These are phyloP conservation scores for Symbiodinium pilosum DNA, from an alignment of 73 alveolate genomes.

Conservation along the genomic window DNA sequence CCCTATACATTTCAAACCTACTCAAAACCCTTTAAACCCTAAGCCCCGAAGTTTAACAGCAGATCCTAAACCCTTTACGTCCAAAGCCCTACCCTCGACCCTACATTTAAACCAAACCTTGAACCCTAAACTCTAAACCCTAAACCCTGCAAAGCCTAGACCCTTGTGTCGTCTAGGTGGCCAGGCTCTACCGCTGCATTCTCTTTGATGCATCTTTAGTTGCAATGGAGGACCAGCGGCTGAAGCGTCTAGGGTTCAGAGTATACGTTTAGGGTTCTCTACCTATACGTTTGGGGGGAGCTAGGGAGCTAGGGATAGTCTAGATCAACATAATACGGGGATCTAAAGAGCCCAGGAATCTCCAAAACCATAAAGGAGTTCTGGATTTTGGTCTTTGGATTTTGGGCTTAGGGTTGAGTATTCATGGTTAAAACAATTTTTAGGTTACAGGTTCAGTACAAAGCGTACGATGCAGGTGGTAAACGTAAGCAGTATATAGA, in stretches of 20 bases:
- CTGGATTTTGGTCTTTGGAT: no score
- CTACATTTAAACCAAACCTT: background rate
- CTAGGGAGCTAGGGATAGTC: background rate
- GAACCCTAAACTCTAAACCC: background rate
- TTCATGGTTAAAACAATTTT: no score
- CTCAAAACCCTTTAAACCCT: background rate
- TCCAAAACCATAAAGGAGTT: no score
- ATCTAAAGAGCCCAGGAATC: background rate
- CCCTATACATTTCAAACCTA: background rate
- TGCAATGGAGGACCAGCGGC: no score
- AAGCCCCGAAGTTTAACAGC: no score
- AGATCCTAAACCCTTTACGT: background rate
- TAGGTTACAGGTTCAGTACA: no score
- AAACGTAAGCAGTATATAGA: no score
- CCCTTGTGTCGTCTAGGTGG: background rate
- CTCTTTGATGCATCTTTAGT: background rate
- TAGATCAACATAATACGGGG: background rate
- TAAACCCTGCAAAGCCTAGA: background rate
- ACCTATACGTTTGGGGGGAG: no score
- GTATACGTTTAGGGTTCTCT: background rate
- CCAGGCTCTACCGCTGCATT: background rate
- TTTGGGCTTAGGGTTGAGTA: no score
- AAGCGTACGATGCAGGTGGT: no score
- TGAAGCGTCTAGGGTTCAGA: background rate
- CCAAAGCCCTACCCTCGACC: background rate